Percentiles rank a stretch among this genome's conserved stretches.
Conservation (phyloP, 192 early-diverging fungal genomes). For the Spizellomyces sp. region DNA sequence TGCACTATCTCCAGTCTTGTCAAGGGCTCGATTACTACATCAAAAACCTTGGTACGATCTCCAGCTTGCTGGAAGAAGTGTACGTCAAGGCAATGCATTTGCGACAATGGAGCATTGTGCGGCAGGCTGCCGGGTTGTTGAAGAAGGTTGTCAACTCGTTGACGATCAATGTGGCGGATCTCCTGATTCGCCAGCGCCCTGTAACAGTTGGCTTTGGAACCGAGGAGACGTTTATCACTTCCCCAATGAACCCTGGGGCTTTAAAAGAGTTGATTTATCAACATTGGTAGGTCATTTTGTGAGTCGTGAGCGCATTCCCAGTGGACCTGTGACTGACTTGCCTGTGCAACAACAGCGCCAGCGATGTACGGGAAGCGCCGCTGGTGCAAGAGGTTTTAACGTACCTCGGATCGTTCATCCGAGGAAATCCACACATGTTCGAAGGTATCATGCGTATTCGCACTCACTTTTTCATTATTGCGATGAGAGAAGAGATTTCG, state of each 20-base stretch:
- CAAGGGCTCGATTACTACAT: slow-evolving; percentile 55
- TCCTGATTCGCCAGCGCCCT: slow-evolving; percentile 76
- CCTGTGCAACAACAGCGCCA: slow-evolving; percentile 39
- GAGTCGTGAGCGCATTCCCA: too few relatives aligned
- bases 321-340: slow-evolving; percentile 11
- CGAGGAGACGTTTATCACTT: slow-evolving; percentile 68
- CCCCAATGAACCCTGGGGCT: slow-evolving; percentile 69
- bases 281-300: slow-evolving; percentile 51
- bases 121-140: slow-evolving; percentile 76
- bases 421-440: slow-evolving; percentile 68
- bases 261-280: slow-evolving; percentile 68
- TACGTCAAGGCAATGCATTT: slow-evolving; percentile 76
- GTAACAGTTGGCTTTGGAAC: slow-evolving; percentile 74
- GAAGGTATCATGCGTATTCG: slow-evolving; percentile 82
- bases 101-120: slow-evolving; percentile 79
- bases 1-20: slow-evolving; percentile 78
- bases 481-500: slow-evolving; percentile 83
- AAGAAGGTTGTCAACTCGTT: slow-evolving; percentile 74
- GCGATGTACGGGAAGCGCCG: slow-evolving; percentile 81
- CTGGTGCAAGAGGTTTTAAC: slow-evolving; percentile 84
- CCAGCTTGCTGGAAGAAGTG: slow-evolving; percentile 75
- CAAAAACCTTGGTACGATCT: slow-evolving; percentile 54
- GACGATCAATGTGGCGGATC: slow-evolving; percentile 78
- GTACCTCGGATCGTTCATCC: slow-evolving; percentile 74
- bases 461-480: slow-evolving; percentile 82